phyloP scores from a whole-genome alignment of 2,329 filamentous ascomycete species.

The Rutstroemia sp. region DNA sequence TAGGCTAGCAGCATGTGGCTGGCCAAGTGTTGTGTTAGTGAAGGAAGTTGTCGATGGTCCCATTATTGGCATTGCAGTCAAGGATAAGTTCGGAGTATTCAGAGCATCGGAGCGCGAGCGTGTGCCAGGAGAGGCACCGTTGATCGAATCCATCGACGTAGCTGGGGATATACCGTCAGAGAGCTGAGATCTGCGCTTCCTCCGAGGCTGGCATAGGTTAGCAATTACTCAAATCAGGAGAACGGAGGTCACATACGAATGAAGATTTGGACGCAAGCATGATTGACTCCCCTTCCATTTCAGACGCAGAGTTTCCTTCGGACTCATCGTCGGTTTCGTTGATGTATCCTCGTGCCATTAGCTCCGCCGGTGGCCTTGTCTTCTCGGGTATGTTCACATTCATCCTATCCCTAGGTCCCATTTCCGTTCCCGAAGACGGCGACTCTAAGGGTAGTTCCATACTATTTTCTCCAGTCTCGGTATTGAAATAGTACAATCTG shows the following conservation, averaged over 20 bases:
- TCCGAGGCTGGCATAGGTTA: slow-evolving; percentile 41
- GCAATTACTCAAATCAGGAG: slow-evolving; percentile 10
- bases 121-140: slow-evolving; percentile 54
- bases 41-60: slow-evolving; percentile 44
- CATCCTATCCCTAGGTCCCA: slow-evolving; percentile 78
- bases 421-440: slow-evolving; percentile 71
- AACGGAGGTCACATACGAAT: slow-evolving; percentile 45
- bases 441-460: slow-evolving; percentile 94
- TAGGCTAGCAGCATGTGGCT: slow-evolving; percentile 43
- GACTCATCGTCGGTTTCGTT: slow-evolving; percentile 90
- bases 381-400: slow-evolving; percentile 85
- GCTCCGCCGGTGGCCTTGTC: slow-evolving; percentile 80
- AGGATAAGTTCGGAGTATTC: slow-evolving; percentile 43
- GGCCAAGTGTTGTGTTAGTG: slow-evolving; percentile 37
- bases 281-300: slow-evolving; percentile 70
- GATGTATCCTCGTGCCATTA: slow-evolving; percentile 77
- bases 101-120: slow-evolving; percentile 51
- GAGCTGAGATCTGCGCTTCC: slow-evolving; percentile 52
- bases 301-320: slow-evolving; percentile 73
- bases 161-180: slow-evolving; percentile 71
- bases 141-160: slow-evolving; percentile 86
- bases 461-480: slow-evolving; percentile 87
- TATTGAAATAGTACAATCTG: slow-evolving; percentile 95
- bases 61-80: slow-evolving; percentile 28
- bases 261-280: slow-evolving; percentile 64